phyloP scores from a whole-genome alignment of 345 rosid genomes.

The Eucalyptus erythrocorys region DNA sequence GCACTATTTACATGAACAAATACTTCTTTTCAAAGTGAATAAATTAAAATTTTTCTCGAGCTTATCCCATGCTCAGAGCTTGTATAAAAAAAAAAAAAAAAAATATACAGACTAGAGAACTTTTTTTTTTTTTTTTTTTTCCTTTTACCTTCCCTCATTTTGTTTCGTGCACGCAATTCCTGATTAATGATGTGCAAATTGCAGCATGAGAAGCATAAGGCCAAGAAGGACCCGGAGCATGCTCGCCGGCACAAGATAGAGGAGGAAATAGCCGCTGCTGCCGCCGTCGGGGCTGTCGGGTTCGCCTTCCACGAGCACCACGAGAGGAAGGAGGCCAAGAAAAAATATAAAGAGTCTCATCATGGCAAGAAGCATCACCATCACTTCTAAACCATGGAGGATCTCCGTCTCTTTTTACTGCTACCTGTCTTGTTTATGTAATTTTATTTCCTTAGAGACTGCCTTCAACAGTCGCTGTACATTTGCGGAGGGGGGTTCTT shows the following conservation, averaged over 20 bases:
- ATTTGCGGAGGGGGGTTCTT: not conserved
- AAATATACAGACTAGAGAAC: not conserved
- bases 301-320: slow-evolving; percentile 42
- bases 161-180: not conserved
- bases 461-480: not conserved
- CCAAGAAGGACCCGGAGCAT: slow-evolving; percentile 35
- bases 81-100: too few species aligned
- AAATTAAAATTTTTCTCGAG: too few species aligned
- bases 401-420: not conserved
- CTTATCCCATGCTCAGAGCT: too few species aligned
- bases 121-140: not conserved
- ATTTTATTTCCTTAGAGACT: not conserved
- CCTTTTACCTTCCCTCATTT: not conserved
- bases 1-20: too few species aligned
- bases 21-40: too few species aligned
- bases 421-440: not conserved
- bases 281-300: slow-evolving; percentile 23
- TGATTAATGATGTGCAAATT: not conserved
- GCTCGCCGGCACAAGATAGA: slow-evolving; percentile 38
- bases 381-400: not conserved
- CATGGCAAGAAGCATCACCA: slow-evolving; percentile 24
- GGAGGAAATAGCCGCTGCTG: slow-evolving; percentile 32
- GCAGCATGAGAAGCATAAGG: slow-evolving; percentile 20
- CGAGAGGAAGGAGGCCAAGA: slow-evolving; percentile 32
- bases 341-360: slow-evolving; percentile 13